These are phyloP conservation scores for Aspergillus carlsbadensis DNA, from an alignment of 495 filamentous ascomycete species.

Conservation along the genomic window DNA sequence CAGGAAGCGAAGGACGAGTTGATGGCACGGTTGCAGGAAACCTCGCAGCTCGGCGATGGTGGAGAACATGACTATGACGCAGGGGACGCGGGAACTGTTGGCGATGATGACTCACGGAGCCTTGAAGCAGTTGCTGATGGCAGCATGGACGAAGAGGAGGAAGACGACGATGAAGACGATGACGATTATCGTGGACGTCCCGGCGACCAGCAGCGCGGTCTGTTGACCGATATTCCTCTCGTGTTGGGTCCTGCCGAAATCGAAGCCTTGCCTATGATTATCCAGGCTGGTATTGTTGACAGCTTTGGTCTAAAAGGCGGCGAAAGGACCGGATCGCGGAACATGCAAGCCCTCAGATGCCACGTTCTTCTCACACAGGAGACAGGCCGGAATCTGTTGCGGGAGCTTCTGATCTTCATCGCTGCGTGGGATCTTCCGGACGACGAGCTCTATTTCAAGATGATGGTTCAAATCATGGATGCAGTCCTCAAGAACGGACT, in stretches of 20 bases:
- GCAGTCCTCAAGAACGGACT: conserved; percentile 83
- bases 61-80: conserved; percentile 47
- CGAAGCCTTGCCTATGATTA: conserved; percentile 90
- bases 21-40: conserved; percentile 54
- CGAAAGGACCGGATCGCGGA: conserved; percentile 62
- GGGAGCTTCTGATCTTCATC: conserved; percentile 92
- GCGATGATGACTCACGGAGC: conserved; percentile 49
- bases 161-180: conserved; percentile 73
- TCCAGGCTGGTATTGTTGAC: conserved; percentile 81
- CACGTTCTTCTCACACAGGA: conserved; percentile 84
- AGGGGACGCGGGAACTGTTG: conserved; percentile 47
- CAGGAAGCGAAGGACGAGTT: conserved; percentile 59
- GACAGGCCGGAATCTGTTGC: conserved; percentile 79
- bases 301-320: conserved; percentile 45
- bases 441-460: conserved; percentile 87
- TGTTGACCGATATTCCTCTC: conserved; percentile 90
- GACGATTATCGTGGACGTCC: conserved; percentile 79
- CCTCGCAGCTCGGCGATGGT: conserved; percentile 43
- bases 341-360: conserved; percentile 81
- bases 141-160: conserved; percentile 56
- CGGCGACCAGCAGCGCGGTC: conserved; percentile 79
- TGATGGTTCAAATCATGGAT: conserved; percentile 93
- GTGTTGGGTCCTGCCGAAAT: conserved; percentile 92
- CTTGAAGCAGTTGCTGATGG: conserved; percentile 48
- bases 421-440: conserved; percentile 94